These are phyloP conservation scores for Toxicodendron radicans DNA, from an alignment of 345 rosid genomes.

Conservation along the genomic window DNA sequence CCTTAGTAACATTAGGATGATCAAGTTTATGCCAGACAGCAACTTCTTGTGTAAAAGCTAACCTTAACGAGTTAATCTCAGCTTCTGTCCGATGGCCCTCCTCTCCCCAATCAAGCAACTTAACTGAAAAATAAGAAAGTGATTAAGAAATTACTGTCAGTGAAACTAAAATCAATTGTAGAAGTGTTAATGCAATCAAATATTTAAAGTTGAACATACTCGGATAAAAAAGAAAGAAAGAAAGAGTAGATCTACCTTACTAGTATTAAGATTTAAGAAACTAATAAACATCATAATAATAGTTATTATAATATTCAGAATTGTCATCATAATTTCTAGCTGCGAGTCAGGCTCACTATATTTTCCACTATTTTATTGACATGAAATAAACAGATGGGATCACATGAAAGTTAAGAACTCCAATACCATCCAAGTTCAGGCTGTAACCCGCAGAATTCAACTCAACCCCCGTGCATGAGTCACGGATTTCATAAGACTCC, in stretches of 20 bases:
- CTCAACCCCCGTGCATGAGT: conserved; percentile 49
- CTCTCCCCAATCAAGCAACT: conserved; percentile 99
- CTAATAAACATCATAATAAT: neutral
- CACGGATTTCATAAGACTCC: conserved; percentile 54
- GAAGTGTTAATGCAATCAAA: neutral
- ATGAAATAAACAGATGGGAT: conserved; percentile 42
- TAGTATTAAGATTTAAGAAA: conserved; percentile 1
- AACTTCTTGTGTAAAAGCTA: conserved; percentile 93
- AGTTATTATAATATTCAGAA: neutral
- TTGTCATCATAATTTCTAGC: conserved; percentile 13
- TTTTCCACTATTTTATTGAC: conserved; percentile 13
- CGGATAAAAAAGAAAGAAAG: conserved; percentile 16
- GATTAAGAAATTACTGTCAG: conserved; percentile 11
- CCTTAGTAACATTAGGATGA: conserved; percentile 99
- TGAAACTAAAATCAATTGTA: conserved; percentile 13
- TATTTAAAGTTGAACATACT: neutral
- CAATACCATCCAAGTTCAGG: conserved; percentile 36
- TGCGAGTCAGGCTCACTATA: neutral
- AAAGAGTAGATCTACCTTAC: conserved; percentile 6
- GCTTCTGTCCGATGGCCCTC: conserved; percentile 96
- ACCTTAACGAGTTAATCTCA: conserved; percentile 73
- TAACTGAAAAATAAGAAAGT: conserved; percentile 48
- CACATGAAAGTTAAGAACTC: conserved; percentile 54
- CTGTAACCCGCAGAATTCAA: conserved; percentile 39
- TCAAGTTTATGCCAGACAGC: conserved; percentile 98